Base-by-base conservation (phyloP, 176 grass and related monocot genomes). In the Saccharum spontaneum region DNA sequence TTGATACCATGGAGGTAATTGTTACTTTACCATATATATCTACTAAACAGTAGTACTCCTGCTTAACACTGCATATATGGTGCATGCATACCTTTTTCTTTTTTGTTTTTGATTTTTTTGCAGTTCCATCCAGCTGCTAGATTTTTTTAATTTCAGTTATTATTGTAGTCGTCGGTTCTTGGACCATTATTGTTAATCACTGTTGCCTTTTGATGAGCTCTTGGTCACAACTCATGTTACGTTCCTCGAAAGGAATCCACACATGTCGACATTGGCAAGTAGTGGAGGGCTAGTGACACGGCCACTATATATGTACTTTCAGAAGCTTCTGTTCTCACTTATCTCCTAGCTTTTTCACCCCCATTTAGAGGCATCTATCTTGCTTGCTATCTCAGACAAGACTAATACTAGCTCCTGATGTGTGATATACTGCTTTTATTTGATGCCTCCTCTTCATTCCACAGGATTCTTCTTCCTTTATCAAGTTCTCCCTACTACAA, bases 211-310 rank as follows among this genome's bases (percentile, higher is more conserved):
- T 66, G 20, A 10, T 18, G 38, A 78, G 23, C 30, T 30, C 23
- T 16, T 79, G 77, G 77, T 67, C 30, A 23, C 61, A 33, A 34
- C 13, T 49, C 69, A 24, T 68, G 70, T 33, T 62, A 74, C 41
- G 52, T 50, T 78, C 24, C 31, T 20, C 0, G 9, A n/a, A 78
- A 64, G 86, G 30, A 63, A 72, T 83, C 73, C 37, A 36, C 67
- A 37, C 13, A 37, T 73, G 86, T 88, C 55, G 50, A 84, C 73
- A 84, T 67, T 73, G 23, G 75, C 81, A 50, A 75, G 16, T 10
- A 23, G 70, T 82, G 71, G 31, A 45, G n/a, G 16, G 7, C 30
- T 8, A 41, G 23, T 30, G 43, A 52, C 45, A 41, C 44, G 2
- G 20, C 78, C 41, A 26, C 40, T 34, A 79, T 17, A 33, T 48